These are phyloP conservation scores for Neoboletus subvelutipes DNA, from an alignment of 768 basidiomycete species.

Conservation along the genomic window DNA sequence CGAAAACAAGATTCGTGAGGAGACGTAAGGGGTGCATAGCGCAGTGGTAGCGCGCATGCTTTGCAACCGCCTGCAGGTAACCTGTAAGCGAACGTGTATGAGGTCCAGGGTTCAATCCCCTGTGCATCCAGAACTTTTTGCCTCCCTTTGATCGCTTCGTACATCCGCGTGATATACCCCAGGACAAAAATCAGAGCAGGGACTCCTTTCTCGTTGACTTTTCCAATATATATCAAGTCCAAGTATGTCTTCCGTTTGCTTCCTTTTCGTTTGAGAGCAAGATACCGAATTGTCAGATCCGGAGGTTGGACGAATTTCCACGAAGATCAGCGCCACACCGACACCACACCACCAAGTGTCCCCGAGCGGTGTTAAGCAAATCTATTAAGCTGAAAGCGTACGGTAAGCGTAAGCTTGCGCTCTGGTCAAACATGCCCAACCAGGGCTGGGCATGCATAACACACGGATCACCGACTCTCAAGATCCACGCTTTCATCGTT, in stretches of 20 bases:
- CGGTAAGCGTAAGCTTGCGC: not conserved
- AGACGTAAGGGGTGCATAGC: constrained; percentile 11
- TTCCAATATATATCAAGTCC: too few species aligned
- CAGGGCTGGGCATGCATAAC: not conserved
- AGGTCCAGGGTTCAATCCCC: constrained; percentile 45
- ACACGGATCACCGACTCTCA: constrained; percentile 7
- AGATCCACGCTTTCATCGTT: not conserved
- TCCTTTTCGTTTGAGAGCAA: too few species aligned
- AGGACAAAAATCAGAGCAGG: not conserved
- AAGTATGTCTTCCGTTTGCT: not conserved
- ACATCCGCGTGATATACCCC: too few species aligned
- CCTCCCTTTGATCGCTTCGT: not conserved
- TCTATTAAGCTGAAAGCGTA: constrained; percentile 13
- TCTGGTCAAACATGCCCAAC: not conserved
- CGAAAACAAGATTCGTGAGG: not conserved
- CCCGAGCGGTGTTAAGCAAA: constrained; percentile 1
- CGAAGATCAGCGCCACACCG: not conserved
- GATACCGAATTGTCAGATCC: not conserved
- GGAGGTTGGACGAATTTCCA: not conserved
- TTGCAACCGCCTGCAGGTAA: constrained; percentile 25
- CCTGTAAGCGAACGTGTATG: constrained; percentile 28
- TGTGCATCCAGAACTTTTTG: constrained; percentile 35
- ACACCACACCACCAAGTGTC: not conserved
- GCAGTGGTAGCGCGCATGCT: constrained; percentile 43
- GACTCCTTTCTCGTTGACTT: not conserved